phyloP scores from a whole-genome alignment of 129 eudicot genomes.

The Flaveria sonorensis region DNA sequence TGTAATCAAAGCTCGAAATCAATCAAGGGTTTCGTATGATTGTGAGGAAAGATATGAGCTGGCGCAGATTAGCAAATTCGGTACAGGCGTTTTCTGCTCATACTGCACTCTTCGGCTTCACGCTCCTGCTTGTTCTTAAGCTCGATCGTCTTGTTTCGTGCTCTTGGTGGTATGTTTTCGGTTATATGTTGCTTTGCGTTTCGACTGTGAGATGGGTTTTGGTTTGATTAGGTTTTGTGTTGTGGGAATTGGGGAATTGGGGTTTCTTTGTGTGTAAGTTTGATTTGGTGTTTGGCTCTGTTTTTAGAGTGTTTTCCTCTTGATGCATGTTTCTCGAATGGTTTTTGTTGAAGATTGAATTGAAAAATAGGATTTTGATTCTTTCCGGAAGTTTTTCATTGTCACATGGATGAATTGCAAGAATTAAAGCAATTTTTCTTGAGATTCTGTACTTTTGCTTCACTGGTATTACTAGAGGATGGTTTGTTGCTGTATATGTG shows the following conservation, averaged over 20 bases:
- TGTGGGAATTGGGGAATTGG: constrained; percentile 6
- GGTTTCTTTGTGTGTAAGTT: not conserved
- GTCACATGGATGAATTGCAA: not conserved
- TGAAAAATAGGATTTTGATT: constrained; percentile 6
- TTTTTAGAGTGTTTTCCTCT: no score
- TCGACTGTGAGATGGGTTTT: not conserved
- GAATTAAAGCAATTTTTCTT: constrained; percentile 18
- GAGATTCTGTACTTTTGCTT: not conserved
- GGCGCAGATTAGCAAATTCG: constrained; percentile 55
- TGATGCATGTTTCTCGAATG: not conserved
- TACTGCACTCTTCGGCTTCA: constrained; percentile 48
- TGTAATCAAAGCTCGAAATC: not conserved
- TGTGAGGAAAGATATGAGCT: constrained; percentile 47
- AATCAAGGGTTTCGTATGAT: constrained; percentile 30
- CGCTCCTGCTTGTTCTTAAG: constrained; percentile 51
- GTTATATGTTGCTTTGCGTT: not conserved
- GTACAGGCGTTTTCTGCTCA: constrained; percentile 51
- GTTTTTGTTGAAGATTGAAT: not conserved
- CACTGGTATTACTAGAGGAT: not conserved
- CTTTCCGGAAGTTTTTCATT: not conserved
- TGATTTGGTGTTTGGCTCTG: no score
- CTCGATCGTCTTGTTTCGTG: constrained; percentile 41
- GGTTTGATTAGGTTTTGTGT: not conserved
- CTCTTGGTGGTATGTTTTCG: constrained; percentile 51
- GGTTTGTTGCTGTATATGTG: not conserved